These are phyloP conservation scores for Russula vinacea DNA, from an alignment of 768 basidiomycete genomes.

Conservation along the genomic window DNA sequence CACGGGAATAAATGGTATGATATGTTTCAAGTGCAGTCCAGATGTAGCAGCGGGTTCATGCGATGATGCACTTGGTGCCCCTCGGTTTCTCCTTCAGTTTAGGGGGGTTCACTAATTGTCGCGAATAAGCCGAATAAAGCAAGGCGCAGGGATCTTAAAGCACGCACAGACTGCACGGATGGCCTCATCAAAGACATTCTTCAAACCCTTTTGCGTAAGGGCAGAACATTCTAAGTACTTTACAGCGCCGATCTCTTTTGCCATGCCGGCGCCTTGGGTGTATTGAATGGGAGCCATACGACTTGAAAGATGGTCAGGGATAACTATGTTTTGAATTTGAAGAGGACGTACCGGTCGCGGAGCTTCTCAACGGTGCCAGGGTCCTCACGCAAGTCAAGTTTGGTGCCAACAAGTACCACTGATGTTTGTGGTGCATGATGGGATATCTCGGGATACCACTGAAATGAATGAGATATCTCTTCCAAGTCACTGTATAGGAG, in stretches of 20 bases:
- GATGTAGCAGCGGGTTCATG: slow-evolving; percentile 32
- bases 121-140: slow-evolving; percentile 8
- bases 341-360: slow-evolving; percentile 67
- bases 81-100: slow-evolving; percentile 55
- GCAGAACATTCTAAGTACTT: slow-evolving; percentile 97
- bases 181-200: slow-evolving; percentile 99
- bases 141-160: slow-evolving; percentile 8
- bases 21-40: slow-evolving; percentile 40
- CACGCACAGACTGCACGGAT: slow-evolving; percentile 92
- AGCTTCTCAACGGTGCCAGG: slow-evolving; percentile 89
- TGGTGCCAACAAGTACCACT: slow-evolving; percentile 92
- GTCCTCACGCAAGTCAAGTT: slow-evolving; percentile 96
- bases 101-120: slow-evolving; percentile 66
- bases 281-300: slow-evolving; percentile 96
- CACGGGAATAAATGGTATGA: slow-evolving; percentile 69
- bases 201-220: slow-evolving; percentile 95
- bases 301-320: slow-evolving; percentile 40
- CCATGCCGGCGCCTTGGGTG: slow-evolving; percentile 85
- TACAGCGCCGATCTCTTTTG: slow-evolving; percentile 91
- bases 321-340: neutral
- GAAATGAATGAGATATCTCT: slow-evolving; percentile 16
- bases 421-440: slow-evolving; percentile 96
- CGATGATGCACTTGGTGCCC: slow-evolving; percentile 63
- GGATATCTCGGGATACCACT: slow-evolving; percentile 97
- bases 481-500: slow-evolving; percentile 6